phyloP scores from a whole-genome alignment of 176 grass and related monocot species.

The Zea luxurians region DNA sequence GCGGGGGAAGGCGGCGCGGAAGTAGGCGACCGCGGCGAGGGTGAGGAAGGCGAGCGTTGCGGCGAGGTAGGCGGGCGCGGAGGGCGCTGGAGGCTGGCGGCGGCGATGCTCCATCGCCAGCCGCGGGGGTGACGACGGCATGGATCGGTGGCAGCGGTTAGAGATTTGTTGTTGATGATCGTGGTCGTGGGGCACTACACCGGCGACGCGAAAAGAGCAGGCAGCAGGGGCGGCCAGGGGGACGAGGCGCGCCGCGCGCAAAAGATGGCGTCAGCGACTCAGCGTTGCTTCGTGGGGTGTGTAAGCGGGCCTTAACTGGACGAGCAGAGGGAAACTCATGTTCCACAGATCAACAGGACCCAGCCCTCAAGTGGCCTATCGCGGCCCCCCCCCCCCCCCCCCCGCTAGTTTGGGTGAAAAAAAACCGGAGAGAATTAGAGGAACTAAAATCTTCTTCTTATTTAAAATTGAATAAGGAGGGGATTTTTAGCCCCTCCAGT shows the following conservation, averaged over 20 bases:
- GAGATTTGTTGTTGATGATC: background rate
- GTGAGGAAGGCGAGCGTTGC: conserved; percentile 43
- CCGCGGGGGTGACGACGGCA: conserved; percentile 25
- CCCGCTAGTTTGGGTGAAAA: no score
- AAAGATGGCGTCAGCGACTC: background rate
- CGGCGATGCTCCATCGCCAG: conserved; percentile 37
- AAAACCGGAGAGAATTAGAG: no score
- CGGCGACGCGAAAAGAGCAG: background rate
- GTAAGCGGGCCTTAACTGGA: no score
- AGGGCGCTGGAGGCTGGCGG: conserved; percentile 23
- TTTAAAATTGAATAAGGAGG: no score
- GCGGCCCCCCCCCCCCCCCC: no score
- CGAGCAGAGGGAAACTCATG: no score
- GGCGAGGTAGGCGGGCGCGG: conserved; percentile 44
- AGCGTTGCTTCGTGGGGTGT: no score
- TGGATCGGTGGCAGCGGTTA: conserved; percentile 29
- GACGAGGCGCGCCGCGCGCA: background rate
- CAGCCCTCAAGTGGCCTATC: no score
- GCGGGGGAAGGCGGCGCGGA: conserved; percentile 56
- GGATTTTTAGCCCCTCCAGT: no score
- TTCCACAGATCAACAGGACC: no score
- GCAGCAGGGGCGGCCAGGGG: background rate
- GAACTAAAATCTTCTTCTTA: no score
- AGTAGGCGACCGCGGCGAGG: conserved; percentile 53
- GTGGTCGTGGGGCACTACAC: background rate